Base-by-base conservation (phyloP, 495 filamentous ascomycete species). In the Penicillium verhagenii region DNA sequence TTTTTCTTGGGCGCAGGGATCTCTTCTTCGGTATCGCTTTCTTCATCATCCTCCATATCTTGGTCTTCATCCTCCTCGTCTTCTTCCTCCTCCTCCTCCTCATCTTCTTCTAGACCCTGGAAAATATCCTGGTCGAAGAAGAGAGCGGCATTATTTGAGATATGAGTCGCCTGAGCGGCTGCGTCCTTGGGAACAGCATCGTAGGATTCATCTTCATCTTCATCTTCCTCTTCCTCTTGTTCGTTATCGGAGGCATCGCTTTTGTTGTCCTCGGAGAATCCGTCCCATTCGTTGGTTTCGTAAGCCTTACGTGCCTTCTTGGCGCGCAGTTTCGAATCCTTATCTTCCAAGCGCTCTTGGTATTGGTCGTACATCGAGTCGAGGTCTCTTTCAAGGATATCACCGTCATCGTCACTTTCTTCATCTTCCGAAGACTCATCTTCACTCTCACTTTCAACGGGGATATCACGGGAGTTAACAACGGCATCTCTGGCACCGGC, bases 71-170 rank as follows among this genome's bases (percentile, higher is more conserved):
- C 68, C 29, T 68, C 64, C 31, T 68, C 67, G 20, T 70, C 63
- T 7, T 70, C 74, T 10, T 70, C 74, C 10, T 72, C 69, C 28
- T 68, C 65, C 29, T 69, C 74, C 13, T 71, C 68, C 24, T 72
- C 70, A 6, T 74, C 63, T 11, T 77, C 87, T 14, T 79, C 83
- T 56, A 97, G 83, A 26, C 82, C 87, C 58, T 91, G 86, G 76
- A 99, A 97, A 51, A 97, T 88, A 56, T 96, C 95, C 63, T 97
- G 95, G 56, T 88, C 87, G 64, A 99, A 99, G 73, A 99, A 99
- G 47, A 87, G 74, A 6, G 85, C 78, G 16, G 94, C 94, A 52
- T 88, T 83, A 67, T 89, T 92, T 8, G 91, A 92, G 8, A 98
- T 77, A 5, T 81, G 82, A 9, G 73, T 73, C 23, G 72, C 58